Evolutionary conservation across 148 eudicot genomes (phyloP), one percentile per base, ranked within the genome.

Genomic region (Pharnaceum exiguum): DNA sequence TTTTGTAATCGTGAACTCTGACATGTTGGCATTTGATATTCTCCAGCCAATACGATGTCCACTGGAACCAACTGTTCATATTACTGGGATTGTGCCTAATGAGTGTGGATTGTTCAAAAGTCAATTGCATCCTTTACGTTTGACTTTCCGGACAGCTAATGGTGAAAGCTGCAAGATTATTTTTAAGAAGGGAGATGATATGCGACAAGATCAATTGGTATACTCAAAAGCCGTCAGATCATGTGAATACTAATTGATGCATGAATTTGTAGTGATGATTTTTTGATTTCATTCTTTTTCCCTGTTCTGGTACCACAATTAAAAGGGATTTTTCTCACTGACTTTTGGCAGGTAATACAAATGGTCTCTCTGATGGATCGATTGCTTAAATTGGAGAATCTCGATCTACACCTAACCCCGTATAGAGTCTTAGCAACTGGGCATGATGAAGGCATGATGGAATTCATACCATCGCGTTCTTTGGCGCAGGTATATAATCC

Each of bases 121-220:
- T 67, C 82, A 86, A 22, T 68, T 93, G 69, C 78, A 79, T 76
- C 98, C 98, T 68, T 71, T 93, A 76, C 84, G 95, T 29, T 70
- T 93, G 57, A 85, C 98, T 51, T 85, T 88, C 66, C 76, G 89
- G 66, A 85, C 89, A 43, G 87, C 84, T 46, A 73, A 46, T 65
- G 94, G 95, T 63, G 96, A 83, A 71, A 76, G 69, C 61, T 85
- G 87, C 78, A 83, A 88, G 81, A 79, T 93, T 63, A 93, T 88
- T 47, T 93, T 88, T 64, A 93, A 93, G 71, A 93, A 93, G 71
- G 98, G 98, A 67, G 98, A 93, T 67, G 98, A 93, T 63, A 82
- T 93, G 67, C 87, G 98, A 66, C 98, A 88, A 81, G 96, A 88
- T 71, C 98, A 93, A 77, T 66, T 93, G 96, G 98, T 91, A 75